Percentiles rank a stretch among this genome's conserved stretches.
phyloP scores from a whole-genome alignment of 2,329 filamentous ascomycete genomes.

The Aspergillus sp. region DNA sequence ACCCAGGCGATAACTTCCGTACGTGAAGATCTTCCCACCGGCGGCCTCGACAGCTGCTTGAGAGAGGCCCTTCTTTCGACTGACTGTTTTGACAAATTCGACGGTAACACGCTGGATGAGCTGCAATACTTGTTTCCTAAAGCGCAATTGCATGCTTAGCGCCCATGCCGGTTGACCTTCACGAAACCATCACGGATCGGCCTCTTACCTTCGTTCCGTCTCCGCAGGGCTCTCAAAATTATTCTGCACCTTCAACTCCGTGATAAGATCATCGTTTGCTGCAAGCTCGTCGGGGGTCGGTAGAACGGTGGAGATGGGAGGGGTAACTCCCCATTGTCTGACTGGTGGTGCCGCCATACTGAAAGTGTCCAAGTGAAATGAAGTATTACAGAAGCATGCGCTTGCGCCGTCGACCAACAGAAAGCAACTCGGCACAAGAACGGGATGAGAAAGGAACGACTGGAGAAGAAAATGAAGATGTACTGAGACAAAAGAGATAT shows the following conservation, averaged over 20 bases:
- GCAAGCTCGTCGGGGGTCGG: conserved; percentile 77
- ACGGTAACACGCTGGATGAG: conserved; percentile 78
- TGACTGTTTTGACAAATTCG: conserved; percentile 83
- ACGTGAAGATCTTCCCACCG: conserved; percentile 91
- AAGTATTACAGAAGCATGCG: conserved; percentile 15
- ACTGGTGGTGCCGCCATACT: conserved; percentile 40
- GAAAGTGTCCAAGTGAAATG: conserved; percentile 12
- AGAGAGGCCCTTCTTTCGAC: conserved; percentile 70
- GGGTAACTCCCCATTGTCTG: conserved; percentile 72
- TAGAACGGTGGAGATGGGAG: conserved; percentile 74
- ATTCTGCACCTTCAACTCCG: conserved; percentile 83
- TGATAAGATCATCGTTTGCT: conserved; percentile 75
- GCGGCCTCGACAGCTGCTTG: conserved; percentile 77
- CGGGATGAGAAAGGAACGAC: conserved; percentile 8
- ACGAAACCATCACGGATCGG: background rate
- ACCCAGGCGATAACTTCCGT: conserved; percentile 90
- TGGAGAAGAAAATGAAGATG: background rate
- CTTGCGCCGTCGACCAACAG: conserved; percentile 13
- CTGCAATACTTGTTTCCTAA: conserved; percentile 69
- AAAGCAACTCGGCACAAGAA: conserved; percentile 8
- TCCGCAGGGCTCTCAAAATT: conserved; percentile 86
- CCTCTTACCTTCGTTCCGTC: conserved; percentile 72
- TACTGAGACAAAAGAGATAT: background rate
- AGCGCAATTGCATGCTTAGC: background rate
- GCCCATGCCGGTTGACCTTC: background rate